phyloP scores from a whole-genome alignment of 2,329 filamentous ascomycete genomes.

The Aspergillus brasiliensis region DNA sequence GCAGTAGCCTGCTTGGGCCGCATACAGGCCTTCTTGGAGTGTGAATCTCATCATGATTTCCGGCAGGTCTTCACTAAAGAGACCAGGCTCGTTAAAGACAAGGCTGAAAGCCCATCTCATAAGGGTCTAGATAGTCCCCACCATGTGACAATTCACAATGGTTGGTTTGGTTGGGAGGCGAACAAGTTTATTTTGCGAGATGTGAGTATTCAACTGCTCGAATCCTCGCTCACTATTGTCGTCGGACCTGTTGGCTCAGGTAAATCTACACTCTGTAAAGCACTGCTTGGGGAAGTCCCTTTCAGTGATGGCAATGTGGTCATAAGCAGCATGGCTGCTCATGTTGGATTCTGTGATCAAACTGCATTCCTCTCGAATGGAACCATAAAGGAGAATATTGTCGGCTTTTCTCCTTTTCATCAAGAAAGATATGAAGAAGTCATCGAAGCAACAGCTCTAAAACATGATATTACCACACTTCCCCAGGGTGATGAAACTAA shows the following conservation, averaged over 20 bases:
- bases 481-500: neutral
- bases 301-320: slow-evolving; percentile 23
- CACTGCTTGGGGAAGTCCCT: slow-evolving; percentile 38
- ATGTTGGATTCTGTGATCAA: slow-evolving; percentile 24
- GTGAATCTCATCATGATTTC: slow-evolving; percentile 12
- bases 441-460: neutral
- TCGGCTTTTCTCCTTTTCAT: slow-evolving; percentile 11
- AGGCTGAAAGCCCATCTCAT: neutral
- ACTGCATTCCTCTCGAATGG: slow-evolving; percentile 21
- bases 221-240: slow-evolving; percentile 24
- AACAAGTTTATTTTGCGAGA: slow-evolving; percentile 18
- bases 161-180: slow-evolving; percentile 10
- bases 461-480: neutral
- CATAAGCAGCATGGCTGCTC: neutral
- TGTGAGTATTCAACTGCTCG: slow-evolving; percentile 13
- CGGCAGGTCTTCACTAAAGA: neutral
- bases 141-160: slow-evolving; percentile 12
- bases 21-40: slow-evolving; percentile 27
- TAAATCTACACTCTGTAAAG: slow-evolving; percentile 39
- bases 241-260: slow-evolving; percentile 48
- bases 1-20: slow-evolving; percentile 21
- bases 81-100: neutral
- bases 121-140: neutral
- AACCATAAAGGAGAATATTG: slow-evolving; percentile 22
- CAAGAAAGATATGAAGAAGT: neutral